These are phyloP conservation scores for Brassica cretica DNA, from an alignment of 345 rosid species.

Conservation along the genomic window DNA sequence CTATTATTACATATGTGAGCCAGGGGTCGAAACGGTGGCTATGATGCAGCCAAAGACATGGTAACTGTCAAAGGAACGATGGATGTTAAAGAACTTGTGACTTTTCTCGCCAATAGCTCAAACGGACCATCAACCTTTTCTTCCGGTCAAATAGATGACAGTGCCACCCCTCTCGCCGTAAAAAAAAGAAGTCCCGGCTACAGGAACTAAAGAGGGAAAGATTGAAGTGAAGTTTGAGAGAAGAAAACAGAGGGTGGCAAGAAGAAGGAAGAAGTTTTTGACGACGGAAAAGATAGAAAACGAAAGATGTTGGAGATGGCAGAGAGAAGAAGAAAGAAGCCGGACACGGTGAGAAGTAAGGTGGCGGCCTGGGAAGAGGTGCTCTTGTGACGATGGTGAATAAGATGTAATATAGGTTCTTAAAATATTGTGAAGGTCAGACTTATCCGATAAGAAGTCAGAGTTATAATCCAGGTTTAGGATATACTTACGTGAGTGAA, in stretches of 20 bases:
- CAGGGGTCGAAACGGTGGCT: slow-evolving; percentile 64
- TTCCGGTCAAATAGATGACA: slow-evolving; percentile 59
- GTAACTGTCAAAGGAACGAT: slow-evolving; percentile 80
- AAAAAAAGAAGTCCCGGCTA: slow-evolving; percentile 32
- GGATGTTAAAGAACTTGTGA: slow-evolving; percentile 59
- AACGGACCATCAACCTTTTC: slow-evolving; percentile 57
- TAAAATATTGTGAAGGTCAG: slow-evolving; percentile 10
- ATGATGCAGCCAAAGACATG: slow-evolving; percentile 63
- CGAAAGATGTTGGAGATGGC: slow-evolving; percentile 14
- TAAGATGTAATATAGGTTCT: slow-evolving; percentile 46
- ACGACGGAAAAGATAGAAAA: slow-evolving; percentile 28
- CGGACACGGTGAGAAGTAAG: slow-evolving; percentile 29
- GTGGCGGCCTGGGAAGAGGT: slow-evolving; percentile 35
- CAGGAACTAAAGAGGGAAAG: slow-evolving; percentile 37
- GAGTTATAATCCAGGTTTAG: slow-evolving; percentile 24
- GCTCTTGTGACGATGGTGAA: slow-evolving; percentile 36
- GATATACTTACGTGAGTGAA: slow-evolving; percentile 40
- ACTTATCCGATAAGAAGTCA: slow-evolving; percentile 24
- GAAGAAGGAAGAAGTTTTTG: slow-evolving; percentile 25
- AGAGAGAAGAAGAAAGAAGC: slow-evolving; percentile 41
- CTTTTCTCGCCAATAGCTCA: slow-evolving; percentile 52
- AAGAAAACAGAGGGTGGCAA: slow-evolving; percentile 52
- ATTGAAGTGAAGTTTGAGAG: slow-evolving; percentile 32
- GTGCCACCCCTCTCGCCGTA: slow-evolving; percentile 33
- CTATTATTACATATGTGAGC: neutral